Evolutionary conservation across 2,329 filamentous ascomycete species (phyloP), one percentile per base, ranked within the genome.

Genomic region (Nannizziopsis arthrosporioides): DNA sequence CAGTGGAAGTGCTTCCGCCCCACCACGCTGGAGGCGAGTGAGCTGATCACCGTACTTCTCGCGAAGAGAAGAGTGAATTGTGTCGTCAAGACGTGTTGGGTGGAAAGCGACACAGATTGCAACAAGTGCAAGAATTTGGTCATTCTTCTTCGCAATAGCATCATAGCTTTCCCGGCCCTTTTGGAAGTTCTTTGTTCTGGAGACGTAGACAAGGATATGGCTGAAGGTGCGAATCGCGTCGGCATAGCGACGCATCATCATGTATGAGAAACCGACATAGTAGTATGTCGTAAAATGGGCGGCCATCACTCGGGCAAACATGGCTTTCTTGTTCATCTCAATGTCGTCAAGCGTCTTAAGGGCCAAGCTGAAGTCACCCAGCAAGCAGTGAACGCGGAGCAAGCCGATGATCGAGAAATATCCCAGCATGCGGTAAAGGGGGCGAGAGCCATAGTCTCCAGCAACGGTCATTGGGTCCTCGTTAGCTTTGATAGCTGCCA

Each of bases 31-130:
- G 71, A 98, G 82, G 73, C 90, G 89, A 61, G 87, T 82, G 61
- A 98, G 86, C 75, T 96, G 89, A 72, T 98, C 92, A 62, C 92
- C 92, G 71, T 95, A 98, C 81, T 98, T 98, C 77, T 98, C 92
- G 55, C 92, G 82, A 47, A 98, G 81, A 54, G 90, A 88, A 53
- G 87, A 93, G 81, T 98, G 92, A 73, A 98, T 95, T 65, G 90
- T 96, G 76, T 98, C 92, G 67, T 98, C 92, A 61, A 98, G 81
- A 59, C 92, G 82, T 49, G 90, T 96, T 51, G 92, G 92, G 72
- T 94, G 85, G 78, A 98, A 94, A 56, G 92, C 89, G 50, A 96
- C 89, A 70, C 92, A 98, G 73, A 98, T 96, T 69, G 92, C 90
- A 60, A 98, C 93, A 58, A 98, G 80, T 35, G 92, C 92, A 69